Evolutionary conservation across 2,329 filamentous ascomycete genomes (phyloP), one percentile per base, ranked within the genome.

Genomic region (Stachybotrys chlorohalonatus): DNA sequence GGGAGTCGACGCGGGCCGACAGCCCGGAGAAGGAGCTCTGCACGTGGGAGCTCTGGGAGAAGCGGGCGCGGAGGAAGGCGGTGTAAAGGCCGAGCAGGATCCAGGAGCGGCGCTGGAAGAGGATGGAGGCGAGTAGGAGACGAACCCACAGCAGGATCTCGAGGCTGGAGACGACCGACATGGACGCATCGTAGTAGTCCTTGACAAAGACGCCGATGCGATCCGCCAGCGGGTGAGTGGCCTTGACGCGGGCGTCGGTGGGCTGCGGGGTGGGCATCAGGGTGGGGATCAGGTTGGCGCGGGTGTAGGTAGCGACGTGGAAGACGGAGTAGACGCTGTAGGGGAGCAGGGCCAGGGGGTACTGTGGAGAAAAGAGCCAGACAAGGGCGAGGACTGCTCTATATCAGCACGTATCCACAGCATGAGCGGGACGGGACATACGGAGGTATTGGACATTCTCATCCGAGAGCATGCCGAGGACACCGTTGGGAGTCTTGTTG

Each of bases 361-460:
- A 87, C 76, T 96, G 92, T 63, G 89, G 88, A 58, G 87, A 85
- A 73, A 93, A 87, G 64, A 99, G 89, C 94, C 94, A 99, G 65
- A 97, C 83, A 58, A 97, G 80, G 55, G 92, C 91, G 89, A 97
- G 92, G 64, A 84, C 92, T 95, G 66, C 36, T 59, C 54, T 32
- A 7, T 36, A 30, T 51, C 36, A 52, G 50, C 31, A 1, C 8
- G 16, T 1, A 9, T 42, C 50, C 31, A 46, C 45, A 7, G 30
- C 36, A 45, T 9, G 30, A 11, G 16, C 24, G 7, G 32, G 9
- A 24, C 17, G 32, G 13, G 42, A 62, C 90, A 70, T 81, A 97
- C 94, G 79, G 58, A 99, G 81, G 70, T 99, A 99, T 74, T 97
- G 94, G 53, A 99, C 90, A 73, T 99, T 99, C 81, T 99, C 94